Evolutionary conservation across 768 basidiomycete genomes (phyloP).

Genomic region (Pulveroboletus sp.): DNA sequence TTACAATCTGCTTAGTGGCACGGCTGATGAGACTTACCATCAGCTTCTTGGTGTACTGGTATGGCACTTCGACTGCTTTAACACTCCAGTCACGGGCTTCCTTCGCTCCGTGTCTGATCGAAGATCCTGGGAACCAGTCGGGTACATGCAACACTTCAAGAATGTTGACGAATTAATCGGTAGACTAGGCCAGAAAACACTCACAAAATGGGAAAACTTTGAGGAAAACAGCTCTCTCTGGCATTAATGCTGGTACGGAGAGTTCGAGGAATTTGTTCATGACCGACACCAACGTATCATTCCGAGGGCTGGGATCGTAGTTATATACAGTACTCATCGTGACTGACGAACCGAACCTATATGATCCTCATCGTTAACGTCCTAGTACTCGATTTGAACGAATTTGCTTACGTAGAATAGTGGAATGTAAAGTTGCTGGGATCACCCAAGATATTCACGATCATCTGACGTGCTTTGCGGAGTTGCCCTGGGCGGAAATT

Average conservation of each 20-base stretch:
- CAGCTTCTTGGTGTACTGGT: constrained; percentile 8
- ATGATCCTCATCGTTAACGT: neutral
- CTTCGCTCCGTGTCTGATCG: constrained; percentile 11
- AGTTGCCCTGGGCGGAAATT: too few relatives aligned
- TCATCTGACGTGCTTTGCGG: too few relatives aligned
- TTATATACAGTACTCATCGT: constrained; percentile 16
- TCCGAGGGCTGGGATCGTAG: constrained; percentile 15
- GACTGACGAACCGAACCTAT: constrained; percentile 34
- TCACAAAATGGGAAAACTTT: constrained; percentile 17
- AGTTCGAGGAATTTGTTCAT: constrained; percentile 8
- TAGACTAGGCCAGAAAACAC: neutral
- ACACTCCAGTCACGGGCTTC: neutral
- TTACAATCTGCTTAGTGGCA: neutral
- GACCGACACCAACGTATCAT: constrained; percentile 13
- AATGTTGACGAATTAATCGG: neutral
- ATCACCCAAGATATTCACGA: too few relatives aligned
- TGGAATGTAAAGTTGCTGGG: too few relatives aligned
- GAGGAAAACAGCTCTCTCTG: constrained; percentile 13
- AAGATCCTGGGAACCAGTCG: constrained; percentile 21
- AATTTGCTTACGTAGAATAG: too few relatives aligned
- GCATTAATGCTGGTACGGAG: constrained; percentile 5
- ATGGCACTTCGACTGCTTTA: constrained; percentile 13
- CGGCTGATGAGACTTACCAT: constrained; percentile 2
- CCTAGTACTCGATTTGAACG: too few relatives aligned
- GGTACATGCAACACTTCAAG: constrained; percentile 25